phyloP scores from a whole-genome alignment of 2,329 filamentous ascomycete species.

The Trichoderma sp. region DNA sequence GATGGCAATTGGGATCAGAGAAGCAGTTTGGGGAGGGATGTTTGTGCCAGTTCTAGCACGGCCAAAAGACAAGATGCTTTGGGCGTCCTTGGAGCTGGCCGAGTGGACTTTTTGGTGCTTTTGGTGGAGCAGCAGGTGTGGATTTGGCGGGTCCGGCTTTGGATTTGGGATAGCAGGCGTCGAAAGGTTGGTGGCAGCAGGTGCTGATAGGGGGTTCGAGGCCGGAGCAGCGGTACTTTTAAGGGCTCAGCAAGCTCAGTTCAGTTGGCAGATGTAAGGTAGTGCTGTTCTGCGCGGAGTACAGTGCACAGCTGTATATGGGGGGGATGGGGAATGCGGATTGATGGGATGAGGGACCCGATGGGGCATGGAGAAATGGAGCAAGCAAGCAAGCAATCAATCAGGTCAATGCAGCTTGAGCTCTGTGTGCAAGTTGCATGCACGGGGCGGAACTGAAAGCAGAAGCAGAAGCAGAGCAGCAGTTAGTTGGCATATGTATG shows the following conservation, averaged over 20 bases:
- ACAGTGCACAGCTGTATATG: no score
- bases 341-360: neutral
- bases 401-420: neutral
- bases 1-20: constrained; percentile 14
- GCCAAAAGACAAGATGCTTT: constrained; percentile 15
- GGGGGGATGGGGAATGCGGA: neutral
- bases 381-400: neutral
- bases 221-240: constrained; percentile 3
- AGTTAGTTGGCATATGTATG: neutral
- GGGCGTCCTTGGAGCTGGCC: constrained; percentile 15
- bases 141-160: constrained; percentile 18
- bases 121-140: constrained; percentile 15
- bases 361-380: neutral
- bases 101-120: constrained; percentile 15
- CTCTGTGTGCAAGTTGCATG: neutral
- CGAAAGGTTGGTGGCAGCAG: neutral
- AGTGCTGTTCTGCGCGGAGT: no score
- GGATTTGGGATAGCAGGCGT: constrained; percentile 6
- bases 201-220: constrained; percentile 3
- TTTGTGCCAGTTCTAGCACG: constrained; percentile 17
- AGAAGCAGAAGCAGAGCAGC: neutral
- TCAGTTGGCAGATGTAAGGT: neutral
- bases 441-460: neutral
- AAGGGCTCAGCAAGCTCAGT: neutral
- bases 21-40: constrained; percentile 17